Conservation (phyloP, 1,284 basidiomycete species). For the Stygiomarasmius scandens region DNA sequence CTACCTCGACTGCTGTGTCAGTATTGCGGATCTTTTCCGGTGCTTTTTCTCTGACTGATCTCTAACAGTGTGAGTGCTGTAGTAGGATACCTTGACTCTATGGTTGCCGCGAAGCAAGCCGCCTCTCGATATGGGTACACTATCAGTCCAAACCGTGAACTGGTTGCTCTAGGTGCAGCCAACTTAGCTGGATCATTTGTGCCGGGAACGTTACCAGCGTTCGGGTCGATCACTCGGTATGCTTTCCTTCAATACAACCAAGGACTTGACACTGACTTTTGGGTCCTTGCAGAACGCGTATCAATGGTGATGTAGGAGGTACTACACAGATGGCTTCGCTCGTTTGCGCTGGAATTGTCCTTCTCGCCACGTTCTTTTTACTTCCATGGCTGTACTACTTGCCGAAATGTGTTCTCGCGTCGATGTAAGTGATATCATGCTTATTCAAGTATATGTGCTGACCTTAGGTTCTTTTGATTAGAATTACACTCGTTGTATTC, state of each 20-base stretch:
- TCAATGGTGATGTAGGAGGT: slow-evolving; percentile 86
- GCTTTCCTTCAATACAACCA: slow-evolving; percentile 13
- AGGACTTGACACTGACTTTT: background rate
- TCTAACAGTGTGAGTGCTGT: slow-evolving; percentile 65
- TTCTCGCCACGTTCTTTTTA: slow-evolving; percentile 87
- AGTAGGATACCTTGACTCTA: slow-evolving; percentile 80
- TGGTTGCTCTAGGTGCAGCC: slow-evolving; percentile 83
- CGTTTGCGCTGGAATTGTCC: slow-evolving; percentile 73
- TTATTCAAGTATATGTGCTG: slow-evolving; percentile 6
- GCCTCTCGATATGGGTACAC: slow-evolving; percentile 82
- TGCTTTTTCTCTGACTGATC: slow-evolving; percentile 8
- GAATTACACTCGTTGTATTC: slow-evolving; percentile 83
- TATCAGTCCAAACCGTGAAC: slow-evolving; percentile 89
- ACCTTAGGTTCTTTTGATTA: slow-evolving; percentile 28
- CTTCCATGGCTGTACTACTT: slow-evolving; percentile 78
- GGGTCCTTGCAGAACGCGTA: slow-evolving; percentile 60
- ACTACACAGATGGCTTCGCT: slow-evolving; percentile 88
- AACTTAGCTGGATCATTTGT: slow-evolving; percentile 83
- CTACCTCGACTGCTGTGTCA: slow-evolving; percentile 79
- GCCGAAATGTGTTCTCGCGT: slow-evolving; percentile 81
- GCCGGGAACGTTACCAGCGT: slow-evolving; percentile 86
- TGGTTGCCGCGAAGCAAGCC: slow-evolving; percentile 88
- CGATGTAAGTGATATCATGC: slow-evolving; percentile 55
- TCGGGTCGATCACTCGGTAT: slow-evolving; percentile 84
- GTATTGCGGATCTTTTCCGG: slow-evolving; percentile 25